A percentile compares a stretch with the other conserved stretches of the same genome.
Conservation (phyloP, 2,329 filamentous ascomycete genomes). For the Botryosphaeria dothidea region DNA sequence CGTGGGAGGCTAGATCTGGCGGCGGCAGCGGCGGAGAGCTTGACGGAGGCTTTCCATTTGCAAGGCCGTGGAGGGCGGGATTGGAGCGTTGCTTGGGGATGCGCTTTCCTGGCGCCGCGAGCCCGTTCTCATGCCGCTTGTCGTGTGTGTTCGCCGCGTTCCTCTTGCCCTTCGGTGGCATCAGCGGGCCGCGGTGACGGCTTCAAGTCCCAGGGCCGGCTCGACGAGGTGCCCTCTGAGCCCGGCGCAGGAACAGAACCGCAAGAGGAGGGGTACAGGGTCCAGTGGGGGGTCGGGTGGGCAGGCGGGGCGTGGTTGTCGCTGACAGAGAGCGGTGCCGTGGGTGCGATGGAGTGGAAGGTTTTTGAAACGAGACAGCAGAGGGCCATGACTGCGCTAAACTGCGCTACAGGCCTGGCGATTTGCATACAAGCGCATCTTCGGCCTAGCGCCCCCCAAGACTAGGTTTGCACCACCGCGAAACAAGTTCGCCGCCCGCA, state of each 20-base stretch:
- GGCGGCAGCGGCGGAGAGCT: constrained; percentile 40
- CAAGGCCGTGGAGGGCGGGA: constrained; percentile 44
- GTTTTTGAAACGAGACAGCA: constrained; percentile 18
- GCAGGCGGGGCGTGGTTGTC: constrained; percentile 16
- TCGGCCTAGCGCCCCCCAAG: constrained; percentile 5
- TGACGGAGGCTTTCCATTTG: constrained; percentile 42
- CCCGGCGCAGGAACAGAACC: constrained; percentile 47
- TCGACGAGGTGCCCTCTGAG: constrained; percentile 46
- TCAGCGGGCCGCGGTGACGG: constrained; percentile 38
- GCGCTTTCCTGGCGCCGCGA: constrained; percentile 76
- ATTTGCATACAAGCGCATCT: constrained; percentile 14
- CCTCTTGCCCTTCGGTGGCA: constrained; percentile 51
- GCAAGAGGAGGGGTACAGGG: constrained; percentile 30
- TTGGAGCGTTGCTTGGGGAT: constrained; percentile 52
- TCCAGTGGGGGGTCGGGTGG: constrained; percentile 18
- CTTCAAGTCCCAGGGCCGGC: constrained; percentile 39
- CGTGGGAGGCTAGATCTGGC: constrained; percentile 40
- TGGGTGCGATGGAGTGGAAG: constrained; percentile 15
- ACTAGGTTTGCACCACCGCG: constrained; percentile 13
- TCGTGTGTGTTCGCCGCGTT: constrained; percentile 49
- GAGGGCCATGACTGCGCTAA: constrained; percentile 14
- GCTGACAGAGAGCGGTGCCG: constrained; percentile 22
- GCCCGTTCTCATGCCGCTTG: constrained; percentile 80
- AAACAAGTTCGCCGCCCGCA: constrained; percentile 15
- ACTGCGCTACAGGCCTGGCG: constrained; percentile 16